Conservation (phyloP, 805 yeast species). For the Metschnikowia sp. region DNA sequence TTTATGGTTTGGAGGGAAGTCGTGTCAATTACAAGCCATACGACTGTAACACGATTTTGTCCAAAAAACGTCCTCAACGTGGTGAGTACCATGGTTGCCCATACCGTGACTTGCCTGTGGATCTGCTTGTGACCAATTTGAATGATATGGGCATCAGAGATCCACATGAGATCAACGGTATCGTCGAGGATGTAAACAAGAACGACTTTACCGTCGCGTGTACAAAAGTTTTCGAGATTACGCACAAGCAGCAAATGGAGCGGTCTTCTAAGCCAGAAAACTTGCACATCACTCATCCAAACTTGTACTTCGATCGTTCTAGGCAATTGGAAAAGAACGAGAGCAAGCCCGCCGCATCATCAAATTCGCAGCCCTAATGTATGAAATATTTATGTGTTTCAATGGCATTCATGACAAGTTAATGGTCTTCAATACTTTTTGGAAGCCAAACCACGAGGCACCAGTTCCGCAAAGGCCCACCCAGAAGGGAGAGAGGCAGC, state of each 20-base stretch:
- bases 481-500: conserved; percentile 46
- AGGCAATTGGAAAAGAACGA: conserved; percentile 47
- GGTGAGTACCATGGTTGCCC: conserved; percentile 92
- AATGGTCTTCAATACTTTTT: conserved; percentile 33
- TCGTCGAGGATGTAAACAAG: conserved; percentile 63
- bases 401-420: conserved; percentile 18
- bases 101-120: conserved; percentile 70
- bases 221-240: conserved; percentile 78
- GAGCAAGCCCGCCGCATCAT: conserved; percentile 6
- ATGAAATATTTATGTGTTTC: background rate
- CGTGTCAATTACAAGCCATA: conserved; percentile 81
- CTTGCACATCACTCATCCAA: conserved; percentile 77
- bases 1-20: conserved; percentile 89
- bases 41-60: conserved; percentile 75
- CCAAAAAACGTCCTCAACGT: conserved; percentile 64
- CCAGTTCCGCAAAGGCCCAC: conserved; percentile 45
- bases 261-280: conserved; percentile 45
- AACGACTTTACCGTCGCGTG: conserved; percentile 84
- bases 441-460: conserved; percentile 43
- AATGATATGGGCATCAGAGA: conserved; percentile 64
- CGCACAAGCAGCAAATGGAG: conserved; percentile 47
- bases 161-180: conserved; percentile 50
- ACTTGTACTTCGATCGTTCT: conserved; percentile 78
- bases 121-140: conserved; percentile 55
- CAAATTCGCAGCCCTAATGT: background rate